phyloP scores from a whole-genome alignment of 2,329 filamentous ascomycete genomes.

The Alternaria novae-zelandiae region DNA sequence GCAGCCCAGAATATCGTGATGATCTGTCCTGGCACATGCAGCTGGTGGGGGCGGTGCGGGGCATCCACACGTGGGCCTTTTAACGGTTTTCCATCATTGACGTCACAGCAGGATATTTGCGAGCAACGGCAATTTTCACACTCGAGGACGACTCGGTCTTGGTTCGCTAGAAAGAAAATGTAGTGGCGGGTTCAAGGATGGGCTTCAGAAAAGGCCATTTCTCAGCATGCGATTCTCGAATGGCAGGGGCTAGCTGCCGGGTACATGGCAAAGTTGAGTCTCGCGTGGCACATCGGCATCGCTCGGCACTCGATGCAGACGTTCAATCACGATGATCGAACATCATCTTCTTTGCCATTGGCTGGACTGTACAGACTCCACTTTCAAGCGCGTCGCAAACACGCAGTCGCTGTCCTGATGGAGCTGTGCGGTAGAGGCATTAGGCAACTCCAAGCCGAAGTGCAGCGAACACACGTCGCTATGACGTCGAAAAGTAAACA shows the following conservation, averaged over 20 bases:
- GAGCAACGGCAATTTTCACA: background rate
- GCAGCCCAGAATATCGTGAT: background rate
- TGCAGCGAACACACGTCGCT: constrained; percentile 23
- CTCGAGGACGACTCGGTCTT: background rate
- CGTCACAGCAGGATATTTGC: constrained; percentile 1
- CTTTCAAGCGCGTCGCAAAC: constrained; percentile 12
- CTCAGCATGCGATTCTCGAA: constrained; percentile 37
- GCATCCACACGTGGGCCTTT: constrained; percentile 3
- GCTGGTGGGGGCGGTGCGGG: constrained; percentile 6
- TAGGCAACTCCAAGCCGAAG: constrained; percentile 12
- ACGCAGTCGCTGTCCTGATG: constrained; percentile 15
- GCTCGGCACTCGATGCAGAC: constrained; percentile 24
- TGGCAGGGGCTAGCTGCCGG: constrained; percentile 8
- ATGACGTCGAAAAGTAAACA: constrained; percentile 29
- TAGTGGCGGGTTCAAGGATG: background rate
- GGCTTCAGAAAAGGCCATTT: constrained; percentile 9
- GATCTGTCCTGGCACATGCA: background rate
- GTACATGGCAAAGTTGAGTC: constrained; percentile 28
- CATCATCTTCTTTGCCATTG: constrained; percentile 22
- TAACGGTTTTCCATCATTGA: constrained; percentile 2
- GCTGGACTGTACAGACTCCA: constrained; percentile 6
- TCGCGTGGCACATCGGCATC: constrained; percentile 25
- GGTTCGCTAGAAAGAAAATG: background rate
- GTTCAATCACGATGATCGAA: constrained; percentile 14
- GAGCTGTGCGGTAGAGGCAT: constrained; percentile 16